Base-by-base conservation (phyloP, 257 asterid species). In the Craterostigma plantagineum region DNA sequence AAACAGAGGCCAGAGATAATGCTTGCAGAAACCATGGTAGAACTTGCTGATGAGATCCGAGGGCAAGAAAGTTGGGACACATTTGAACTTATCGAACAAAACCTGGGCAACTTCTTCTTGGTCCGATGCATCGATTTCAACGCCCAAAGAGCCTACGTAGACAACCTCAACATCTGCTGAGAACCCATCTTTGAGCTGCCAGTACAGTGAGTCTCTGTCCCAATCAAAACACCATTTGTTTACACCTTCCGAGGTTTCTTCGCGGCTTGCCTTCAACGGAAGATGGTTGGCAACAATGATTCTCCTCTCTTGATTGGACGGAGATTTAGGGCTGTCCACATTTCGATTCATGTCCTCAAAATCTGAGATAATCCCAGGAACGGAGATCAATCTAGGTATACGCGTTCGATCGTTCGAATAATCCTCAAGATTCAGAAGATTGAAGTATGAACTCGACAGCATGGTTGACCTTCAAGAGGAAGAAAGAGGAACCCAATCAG, bases 1-100 rank as follows among this genome's bases (percentile, higher is more conserved):
- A 58, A 86, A 75, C 57, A 86, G 11, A 43, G 97, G 92, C 97
- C 97, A 86, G 0, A 86, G 64, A 27, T 75, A 76, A 42, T 81
- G 97, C 63, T 86, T 86, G 67, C 97, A 81, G 49, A 86, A 86
- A 0, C 97, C 97, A 53, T 86, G 92, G 43, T 86, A 86, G 51
- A 57, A 86, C 11, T 63, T 69, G 60, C 62, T 70, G 5, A 50
- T 53, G 50, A 81, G 49, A 49, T 78, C 92, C 37, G 34, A 14
- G 1, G 77, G 60, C 46, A 86, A 44, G 53, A 81, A 86, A 52
- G 92, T 76, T 1, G 97, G 92, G 0, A 86, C 87, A 35, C 97
- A 81, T 52, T 61, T 81, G 67, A 81, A 86, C 17, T 62, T 58
- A 0, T 86, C 91, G 0, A 76, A 50, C 10, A 86, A 45, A 2